Evolutionary conservation across 2,329 filamentous ascomycete species (phyloP).

Genomic region (Colletotrichum brevisporum): DNA sequence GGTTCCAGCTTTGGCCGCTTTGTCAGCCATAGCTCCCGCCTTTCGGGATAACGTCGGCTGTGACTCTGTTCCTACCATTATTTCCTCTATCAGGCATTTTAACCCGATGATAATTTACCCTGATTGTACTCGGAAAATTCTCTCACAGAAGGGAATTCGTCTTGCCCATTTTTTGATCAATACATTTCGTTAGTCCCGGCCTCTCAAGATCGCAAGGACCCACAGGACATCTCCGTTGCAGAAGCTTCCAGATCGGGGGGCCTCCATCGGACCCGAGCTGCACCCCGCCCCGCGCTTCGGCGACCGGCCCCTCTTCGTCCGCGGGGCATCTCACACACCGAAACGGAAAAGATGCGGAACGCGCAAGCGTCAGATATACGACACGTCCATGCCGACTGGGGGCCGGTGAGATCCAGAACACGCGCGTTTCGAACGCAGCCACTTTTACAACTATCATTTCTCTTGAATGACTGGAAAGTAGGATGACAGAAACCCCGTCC

Average conservation of each 20-base stretch:
- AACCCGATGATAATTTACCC: too few relatives aligned
- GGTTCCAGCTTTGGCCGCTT: not conserved
- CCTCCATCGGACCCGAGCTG: conserved; percentile 19
- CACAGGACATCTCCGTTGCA: not conserved
- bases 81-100: too few relatives aligned
- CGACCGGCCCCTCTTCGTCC: not conserved
- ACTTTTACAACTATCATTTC: not conserved
- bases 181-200: too few relatives aligned
- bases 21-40: not conserved
- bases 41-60: not conserved
- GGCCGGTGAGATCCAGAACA: not conserved
- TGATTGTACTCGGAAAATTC: too few relatives aligned
- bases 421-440: not conserved
- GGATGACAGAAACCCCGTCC: not conserved
- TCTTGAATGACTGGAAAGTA: not conserved
- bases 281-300: conserved; percentile 19
- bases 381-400: not conserved
- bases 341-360: not conserved
- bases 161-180: too few relatives aligned
- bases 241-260: not conserved
- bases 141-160: too few relatives aligned
- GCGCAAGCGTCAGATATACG: conserved; percentile 16
- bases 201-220: too few relatives aligned
- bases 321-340: too few relatives aligned
- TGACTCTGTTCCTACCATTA: too few relatives aligned